Evolutionary conservation across 768 basidiomycete species (phyloP).

Genomic region (Hypholoma sublateritium): DNA sequence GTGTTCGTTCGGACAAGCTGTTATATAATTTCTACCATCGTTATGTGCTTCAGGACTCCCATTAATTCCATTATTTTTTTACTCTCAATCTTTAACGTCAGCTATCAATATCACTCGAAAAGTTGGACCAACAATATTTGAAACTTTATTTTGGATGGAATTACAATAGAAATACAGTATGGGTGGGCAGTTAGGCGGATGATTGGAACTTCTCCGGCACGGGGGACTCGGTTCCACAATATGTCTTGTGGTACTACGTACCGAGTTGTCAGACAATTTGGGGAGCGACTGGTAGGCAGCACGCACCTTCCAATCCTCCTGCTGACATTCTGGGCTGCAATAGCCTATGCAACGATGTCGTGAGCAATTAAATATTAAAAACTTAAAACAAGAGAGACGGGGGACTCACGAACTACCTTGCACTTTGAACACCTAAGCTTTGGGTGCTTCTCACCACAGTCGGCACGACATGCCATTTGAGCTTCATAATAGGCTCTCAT

Average conservation of each 20-base stretch:
- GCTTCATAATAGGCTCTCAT: conserved; percentile 8
- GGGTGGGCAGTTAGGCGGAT: no score
- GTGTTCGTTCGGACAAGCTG: neutral
- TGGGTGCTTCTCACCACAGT: conserved; percentile 23
- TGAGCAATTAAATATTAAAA: neutral
- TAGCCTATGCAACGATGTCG: conserved; percentile 15
- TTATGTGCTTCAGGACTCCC: no score
- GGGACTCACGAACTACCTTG: conserved; percentile 18
- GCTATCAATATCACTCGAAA: no score
- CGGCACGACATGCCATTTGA: conserved; percentile 19
- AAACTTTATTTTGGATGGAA: no score
- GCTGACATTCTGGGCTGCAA: conserved; percentile 20
- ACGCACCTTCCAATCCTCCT: conserved; percentile 24
- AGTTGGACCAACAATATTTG: no score
- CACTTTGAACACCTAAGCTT: conserved; percentile 21
- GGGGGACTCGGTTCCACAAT: conserved; percentile 12
- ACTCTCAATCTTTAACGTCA: no score
- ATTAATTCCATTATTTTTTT: no score
- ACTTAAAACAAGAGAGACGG: neutral
- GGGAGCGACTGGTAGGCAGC: neutral
- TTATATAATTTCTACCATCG: no score
- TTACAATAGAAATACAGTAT: no score
- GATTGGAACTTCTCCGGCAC: conserved; percentile 7
- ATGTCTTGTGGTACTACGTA: conserved; percentile 21
- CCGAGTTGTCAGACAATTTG: neutral